A percentile compares a stretch with the other conserved stretches of the same genome.
Conservation (phyloP, 208 protist species). For the Herpetomonas samuelpessoai region DNA sequence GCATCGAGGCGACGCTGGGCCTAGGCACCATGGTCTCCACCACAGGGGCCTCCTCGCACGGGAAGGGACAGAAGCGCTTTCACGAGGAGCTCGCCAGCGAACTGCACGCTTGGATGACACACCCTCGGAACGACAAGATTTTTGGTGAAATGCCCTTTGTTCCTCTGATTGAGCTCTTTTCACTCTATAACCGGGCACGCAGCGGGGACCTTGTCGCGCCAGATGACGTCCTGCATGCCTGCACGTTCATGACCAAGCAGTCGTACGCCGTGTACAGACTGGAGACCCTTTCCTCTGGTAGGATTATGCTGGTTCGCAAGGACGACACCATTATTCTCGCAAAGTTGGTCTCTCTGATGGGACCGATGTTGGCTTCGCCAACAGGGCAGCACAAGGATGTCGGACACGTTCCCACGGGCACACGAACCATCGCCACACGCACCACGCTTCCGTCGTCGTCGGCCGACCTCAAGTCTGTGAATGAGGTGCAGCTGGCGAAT, state of each 20-base stretch:
- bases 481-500: constrained; percentile 59
- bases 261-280: constrained; percentile 40
- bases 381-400: neutral
- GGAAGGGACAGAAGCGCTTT: constrained; percentile 25
- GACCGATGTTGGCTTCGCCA: constrained; percentile 39
- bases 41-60: neutral
- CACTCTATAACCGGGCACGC: constrained; percentile 83
- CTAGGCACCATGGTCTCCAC: constrained; percentile 54
- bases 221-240: constrained; percentile 68
- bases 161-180: constrained; percentile 81
- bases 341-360: constrained; percentile 43
- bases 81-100: constrained; percentile 61
- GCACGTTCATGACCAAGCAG: constrained; percentile 42
- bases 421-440: constrained; percentile 22
- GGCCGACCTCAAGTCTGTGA: constrained; percentile 40
- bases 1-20: constrained; percentile 83
- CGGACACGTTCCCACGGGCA: neutral
- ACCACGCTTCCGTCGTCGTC: constrained; percentile 30
- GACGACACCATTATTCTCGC: constrained; percentile 53
- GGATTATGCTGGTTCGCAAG: constrained; percentile 67
- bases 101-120: constrained; percentile 82
- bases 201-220: constrained; percentile 75
- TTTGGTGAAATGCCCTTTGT: constrained; percentile 76
- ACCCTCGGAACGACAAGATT: constrained; percentile 62
- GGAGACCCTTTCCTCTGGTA: constrained; percentile 62